Evolutionary conservation across 106 monocot genomes (phyloP), one percentile per base, ranked within the genome.

Genomic region (Acanthochlamys bracteata): DNA sequence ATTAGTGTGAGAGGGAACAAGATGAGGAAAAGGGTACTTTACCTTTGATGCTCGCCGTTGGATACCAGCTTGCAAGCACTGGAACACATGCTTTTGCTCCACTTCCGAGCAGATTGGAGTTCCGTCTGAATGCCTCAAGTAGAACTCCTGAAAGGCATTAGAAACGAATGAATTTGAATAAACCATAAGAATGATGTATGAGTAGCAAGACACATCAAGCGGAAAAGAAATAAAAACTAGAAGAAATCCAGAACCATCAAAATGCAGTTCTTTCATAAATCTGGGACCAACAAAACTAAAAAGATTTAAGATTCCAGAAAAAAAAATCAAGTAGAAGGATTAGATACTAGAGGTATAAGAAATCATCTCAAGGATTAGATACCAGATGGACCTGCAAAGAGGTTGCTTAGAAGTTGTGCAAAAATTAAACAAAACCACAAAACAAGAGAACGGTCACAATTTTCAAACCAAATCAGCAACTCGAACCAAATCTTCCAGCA

Each of bases 81-180:
- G 84, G 41, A 96, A 85, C 79, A 96, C 84, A 7, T 80, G 73
- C 66, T 91, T 84, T 68, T 78, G 64, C 85, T 96, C 96, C 0
- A 82, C 86, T 20, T 88, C 91, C 15, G 88, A 96, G 53, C 90
- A 83, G 39, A 96, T 96, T 8, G 84, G 87, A 20, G 68, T 84
- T 11, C 96, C 96, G 58, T 91, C 96, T 7, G 66, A 63, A 57
- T 91, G 96, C 53, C 91, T 67, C 4, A 96, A 80, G 69, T 87
- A 96, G 60, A 96, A 96, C 61, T 96, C 91, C 96, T 96, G 71
- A 8, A 71, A 12, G 66, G 14, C 1, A 13, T 19, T 19, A 51
- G n/a, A 51, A 13, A 13, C 3, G 51, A 51, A 51, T 51, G 2
- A 51, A 51, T 51, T 51, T 51, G 51, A 51, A 51, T 51, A 51